phyloP scores from a whole-genome alignment of 2,329 filamentous ascomycete genomes.

The Venturia pyrina region DNA sequence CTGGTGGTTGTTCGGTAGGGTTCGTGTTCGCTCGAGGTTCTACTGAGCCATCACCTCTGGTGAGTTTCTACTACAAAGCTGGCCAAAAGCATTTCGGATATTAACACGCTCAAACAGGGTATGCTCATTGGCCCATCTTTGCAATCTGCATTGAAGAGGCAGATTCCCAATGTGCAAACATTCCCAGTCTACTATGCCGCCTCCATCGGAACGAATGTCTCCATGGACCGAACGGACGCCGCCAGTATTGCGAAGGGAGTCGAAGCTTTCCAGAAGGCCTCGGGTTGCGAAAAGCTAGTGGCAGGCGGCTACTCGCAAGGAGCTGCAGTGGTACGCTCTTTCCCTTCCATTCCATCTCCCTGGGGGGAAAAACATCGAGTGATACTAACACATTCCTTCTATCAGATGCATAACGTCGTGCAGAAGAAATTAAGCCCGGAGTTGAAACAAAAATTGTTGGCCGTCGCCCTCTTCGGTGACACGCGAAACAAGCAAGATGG shows the following conservation, averaged over 20 bases:
- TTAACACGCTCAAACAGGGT: not conserved
- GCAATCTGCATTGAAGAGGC: not conserved
- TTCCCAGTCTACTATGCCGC: conserved; percentile 3
- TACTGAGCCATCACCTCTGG: conserved; percentile 8
- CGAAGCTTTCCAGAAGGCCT: conserved; percentile 9
- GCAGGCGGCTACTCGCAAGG: conserved; percentile 12
- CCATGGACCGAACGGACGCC: conserved; percentile 5
- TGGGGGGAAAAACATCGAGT: too few relatives aligned
- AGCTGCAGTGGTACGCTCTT: conserved; percentile 1
- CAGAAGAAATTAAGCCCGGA: not conserved
- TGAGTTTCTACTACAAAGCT: not conserved
- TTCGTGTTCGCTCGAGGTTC: conserved; percentile 12
- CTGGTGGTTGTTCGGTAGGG: not conserved
- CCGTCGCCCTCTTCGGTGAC: conserved; percentile 31
- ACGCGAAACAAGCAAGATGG: conserved; percentile 35
- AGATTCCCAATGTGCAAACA: conserved; percentile 3
- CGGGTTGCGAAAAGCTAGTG: not conserved
- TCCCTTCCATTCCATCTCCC: too few relatives aligned
- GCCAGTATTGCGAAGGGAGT: conserved; percentile 5
- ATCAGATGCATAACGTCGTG: conserved; percentile 9
- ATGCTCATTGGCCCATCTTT: conserved; percentile 7
- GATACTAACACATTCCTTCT: too few relatives aligned
- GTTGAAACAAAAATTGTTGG: conserved; percentile 23
- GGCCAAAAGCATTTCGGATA: too few relatives aligned
- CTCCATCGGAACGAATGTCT: conserved; percentile 7